Conservation (phyloP, 495 filamentous ascomycete genomes). For the Durotheca rogersii region DNA sequence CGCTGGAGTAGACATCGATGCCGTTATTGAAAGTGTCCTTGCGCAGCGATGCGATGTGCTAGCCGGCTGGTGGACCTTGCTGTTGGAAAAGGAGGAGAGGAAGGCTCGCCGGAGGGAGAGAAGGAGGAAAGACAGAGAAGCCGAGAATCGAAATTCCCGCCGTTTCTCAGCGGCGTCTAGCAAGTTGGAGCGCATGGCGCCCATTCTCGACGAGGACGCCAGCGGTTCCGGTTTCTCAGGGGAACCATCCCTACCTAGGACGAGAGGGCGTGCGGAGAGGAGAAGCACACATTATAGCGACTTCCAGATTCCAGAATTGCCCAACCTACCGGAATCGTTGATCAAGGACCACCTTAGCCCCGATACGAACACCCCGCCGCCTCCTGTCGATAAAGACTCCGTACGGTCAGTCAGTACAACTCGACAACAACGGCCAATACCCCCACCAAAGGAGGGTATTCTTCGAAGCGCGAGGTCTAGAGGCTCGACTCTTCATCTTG, state of each 20-base stretch:
- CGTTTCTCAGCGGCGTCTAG: slow-evolving; percentile 85
- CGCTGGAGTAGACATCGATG: slow-evolving; percentile 91
- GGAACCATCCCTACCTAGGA: slow-evolving; percentile 58
- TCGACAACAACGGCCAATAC: slow-evolving; percentile 66
- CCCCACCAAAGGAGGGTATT: slow-evolving; percentile 78
- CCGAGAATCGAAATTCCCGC: slow-evolving; percentile 74
- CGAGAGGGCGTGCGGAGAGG: slow-evolving; percentile 54
- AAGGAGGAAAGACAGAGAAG: slow-evolving; percentile 81
- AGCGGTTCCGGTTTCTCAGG: slow-evolving; percentile 37
- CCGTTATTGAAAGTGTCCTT: slow-evolving; percentile 90
- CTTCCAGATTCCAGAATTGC: slow-evolving; percentile 63
- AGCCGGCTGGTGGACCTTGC: slow-evolving; percentile 93
- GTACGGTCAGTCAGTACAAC: slow-evolving; percentile 70
- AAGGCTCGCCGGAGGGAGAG: slow-evolving; percentile 81
- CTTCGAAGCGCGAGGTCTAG: slow-evolving; percentile 62
- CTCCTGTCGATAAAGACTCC: slow-evolving; percentile 76
- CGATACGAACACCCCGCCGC: slow-evolving; percentile 54
- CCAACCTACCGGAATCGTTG: slow-evolving; percentile 66
- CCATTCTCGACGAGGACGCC: slow-evolving; percentile 62
- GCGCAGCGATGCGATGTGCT: slow-evolving; percentile 84
- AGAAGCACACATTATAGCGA: slow-evolving; percentile 53
- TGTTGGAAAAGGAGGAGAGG: slow-evolving; percentile 93
- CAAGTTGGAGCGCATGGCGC: slow-evolving; percentile 74
- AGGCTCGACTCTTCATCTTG: slow-evolving; percentile 77
- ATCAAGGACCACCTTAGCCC: slow-evolving; percentile 42